These are phyloP conservation scores for Lactifluus subvellereus DNA, from an alignment of 768 basidiomycete species.

Conservation along the genomic window DNA sequence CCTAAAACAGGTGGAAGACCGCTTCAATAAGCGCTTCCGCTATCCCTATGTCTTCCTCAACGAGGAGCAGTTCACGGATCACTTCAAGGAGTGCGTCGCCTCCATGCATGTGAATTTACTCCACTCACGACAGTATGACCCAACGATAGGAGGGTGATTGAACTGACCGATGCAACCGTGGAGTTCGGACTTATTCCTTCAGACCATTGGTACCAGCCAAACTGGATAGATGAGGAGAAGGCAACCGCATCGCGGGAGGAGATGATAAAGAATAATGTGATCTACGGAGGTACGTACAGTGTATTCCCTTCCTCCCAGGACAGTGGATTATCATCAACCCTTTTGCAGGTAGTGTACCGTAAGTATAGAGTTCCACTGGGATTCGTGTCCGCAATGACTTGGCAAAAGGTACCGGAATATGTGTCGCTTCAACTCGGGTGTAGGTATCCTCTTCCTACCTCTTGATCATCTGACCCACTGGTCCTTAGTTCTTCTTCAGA, in stretches of 20 bases:
- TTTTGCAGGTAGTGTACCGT: constrained; percentile 64
- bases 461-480: not conserved
- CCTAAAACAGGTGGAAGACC: constrained; percentile 53
- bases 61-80: constrained; percentile 68
- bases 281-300: constrained; percentile 41
- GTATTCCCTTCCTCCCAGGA: not conserved
- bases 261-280: constrained; percentile 53
- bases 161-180: constrained; percentile 56
- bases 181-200: constrained; percentile 74
- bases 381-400: not conserved
- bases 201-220: constrained; percentile 77
- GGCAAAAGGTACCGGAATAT: constrained; percentile 75
- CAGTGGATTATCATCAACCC: not conserved
- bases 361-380: constrained; percentile 30
- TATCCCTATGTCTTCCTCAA: constrained; percentile 88
- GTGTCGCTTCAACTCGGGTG: constrained; percentile 93
- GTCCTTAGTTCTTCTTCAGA: constrained; percentile 47
- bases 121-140: constrained; percentile 23
- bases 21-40: constrained; percentile 54
- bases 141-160: constrained; percentile 45
- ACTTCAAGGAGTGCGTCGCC: constrained; percentile 55
- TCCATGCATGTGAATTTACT: constrained; percentile 28
- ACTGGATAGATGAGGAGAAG: constrained; percentile 56
- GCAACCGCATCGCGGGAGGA: constrained; percentile 43
- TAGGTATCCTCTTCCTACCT: constrained; percentile 34